Evolutionary conservation across 2,329 filamentous ascomycete genomes (phyloP).

Genomic region (Aaosphaeria pasadenensis): DNA sequence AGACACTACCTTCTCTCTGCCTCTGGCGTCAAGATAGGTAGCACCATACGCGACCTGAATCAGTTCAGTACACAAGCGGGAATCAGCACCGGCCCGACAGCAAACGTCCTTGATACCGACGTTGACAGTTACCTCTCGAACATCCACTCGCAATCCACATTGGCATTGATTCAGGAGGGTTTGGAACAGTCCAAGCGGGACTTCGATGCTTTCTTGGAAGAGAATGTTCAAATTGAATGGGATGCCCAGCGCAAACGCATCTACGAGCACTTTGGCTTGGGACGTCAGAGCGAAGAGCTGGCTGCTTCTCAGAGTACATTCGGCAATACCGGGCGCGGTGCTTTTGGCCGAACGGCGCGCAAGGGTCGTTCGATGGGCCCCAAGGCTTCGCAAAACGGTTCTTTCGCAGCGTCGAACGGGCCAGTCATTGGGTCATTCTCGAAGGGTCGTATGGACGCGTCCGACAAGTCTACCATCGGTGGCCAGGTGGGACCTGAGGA

Average conservation of each 20-base stretch:
- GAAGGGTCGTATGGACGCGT: constrained; percentile 50
- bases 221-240: constrained; percentile 94
- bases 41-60: constrained; percentile 82
- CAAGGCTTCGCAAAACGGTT: constrained; percentile 30
- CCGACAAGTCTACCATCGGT: constrained; percentile 52
- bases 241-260: constrained; percentile 89
- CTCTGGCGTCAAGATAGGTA: constrained; percentile 85
- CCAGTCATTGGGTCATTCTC: constrained; percentile 75
- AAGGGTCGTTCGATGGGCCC: constrained; percentile 39
- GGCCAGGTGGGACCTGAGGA: constrained; percentile 61
- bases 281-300: constrained; percentile 42
- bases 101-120: constrained; percentile 51
- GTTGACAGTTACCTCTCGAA: constrained; percentile 75
- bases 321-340: constrained; percentile 36
- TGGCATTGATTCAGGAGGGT: constrained; percentile 90
- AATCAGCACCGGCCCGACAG: constrained; percentile 50
- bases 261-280: constrained; percentile 92
- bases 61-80: constrained; percentile 68
- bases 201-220: constrained; percentile 91
- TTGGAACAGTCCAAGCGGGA: constrained; percentile 84
- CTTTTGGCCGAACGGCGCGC: constrained; percentile 53
- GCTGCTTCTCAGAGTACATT: constrained; percentile 36
- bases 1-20: constrained; percentile 91
- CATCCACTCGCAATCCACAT: constrained; percentile 83
- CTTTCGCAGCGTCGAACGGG: constrained; percentile 68